phyloP scores from a whole-genome alignment of 2,329 filamentous ascomycete species.

The Dactylellina leptospora region DNA sequence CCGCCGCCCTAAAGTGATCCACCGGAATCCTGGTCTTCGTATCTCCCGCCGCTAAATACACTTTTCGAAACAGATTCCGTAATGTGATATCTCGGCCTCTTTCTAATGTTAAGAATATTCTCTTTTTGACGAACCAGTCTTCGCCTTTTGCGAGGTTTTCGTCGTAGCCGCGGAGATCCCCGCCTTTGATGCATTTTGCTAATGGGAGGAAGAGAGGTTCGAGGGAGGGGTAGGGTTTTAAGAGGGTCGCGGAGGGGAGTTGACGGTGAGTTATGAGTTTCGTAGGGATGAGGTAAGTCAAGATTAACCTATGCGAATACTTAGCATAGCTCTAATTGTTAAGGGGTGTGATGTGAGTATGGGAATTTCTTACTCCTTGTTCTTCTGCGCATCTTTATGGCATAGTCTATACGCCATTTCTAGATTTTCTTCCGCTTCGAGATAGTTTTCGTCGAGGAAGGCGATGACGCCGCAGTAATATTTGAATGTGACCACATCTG shows the following conservation, averaged over 20 bases:
- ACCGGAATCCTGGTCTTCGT: slow-evolving; percentile 79
- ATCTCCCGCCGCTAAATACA: slow-evolving; percentile 79
- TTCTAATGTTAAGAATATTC: slow-evolving; percentile 94
- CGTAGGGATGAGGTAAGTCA: slow-evolving; percentile 94
- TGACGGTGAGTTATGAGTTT: slow-evolving; percentile 87
- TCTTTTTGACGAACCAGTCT: slow-evolving; percentile 89
- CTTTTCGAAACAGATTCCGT: slow-evolving; percentile 89
- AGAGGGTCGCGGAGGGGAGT: slow-evolving; percentile 75
- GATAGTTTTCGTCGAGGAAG: slow-evolving; percentile 94
- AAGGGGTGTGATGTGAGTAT: background rate
- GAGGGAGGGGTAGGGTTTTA: slow-evolving; percentile 78
- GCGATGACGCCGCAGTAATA: slow-evolving; percentile 95
- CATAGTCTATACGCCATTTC: slow-evolving; percentile 84
- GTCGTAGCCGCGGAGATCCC: slow-evolving; percentile 85
- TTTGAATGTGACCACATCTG: slow-evolving; percentile 93
- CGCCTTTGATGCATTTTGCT: slow-evolving; percentile 78
- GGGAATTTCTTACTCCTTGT: slow-evolving; percentile 74
- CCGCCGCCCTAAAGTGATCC: slow-evolving; percentile 81
- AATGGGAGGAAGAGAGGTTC: slow-evolving; percentile 81
- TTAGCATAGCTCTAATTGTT: slow-evolving; percentile 20
- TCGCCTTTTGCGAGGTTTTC: slow-evolving; percentile 80
- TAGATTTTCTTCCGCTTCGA: slow-evolving; percentile 80
- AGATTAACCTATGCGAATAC: slow-evolving; percentile 76
- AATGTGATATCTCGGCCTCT: slow-evolving; percentile 89
- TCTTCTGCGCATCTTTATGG: slow-evolving; percentile 74